Base-by-base conservation (phyloP, 306 rosid species). In the Vicia faba region DNA sequence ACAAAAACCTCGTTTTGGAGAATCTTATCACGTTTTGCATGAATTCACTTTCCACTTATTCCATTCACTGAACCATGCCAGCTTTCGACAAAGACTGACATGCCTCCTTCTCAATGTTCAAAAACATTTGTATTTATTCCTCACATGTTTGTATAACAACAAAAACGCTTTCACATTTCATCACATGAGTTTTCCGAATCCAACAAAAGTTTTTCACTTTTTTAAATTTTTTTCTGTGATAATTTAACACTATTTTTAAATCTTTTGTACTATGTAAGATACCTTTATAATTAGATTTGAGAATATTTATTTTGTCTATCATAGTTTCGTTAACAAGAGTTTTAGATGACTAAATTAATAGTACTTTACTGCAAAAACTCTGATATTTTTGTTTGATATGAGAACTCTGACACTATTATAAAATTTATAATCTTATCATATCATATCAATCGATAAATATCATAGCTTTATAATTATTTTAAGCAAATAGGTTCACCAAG, bases 11-110 rank as follows among this genome's bases (percentile, higher is more conserved):
- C 28, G 74, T 20, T 25, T 41, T 33, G 9, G 49, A 54, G 72
- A 80, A 60, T 61, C 72, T 60, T 29, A 45, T n/a, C 56, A 61
- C 69, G 68, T 25, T 59, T 10, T 63, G 60, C 59, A 23, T 61
- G 58, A 66, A 36, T 53, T 53, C 5, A 31, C 2, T 1, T 23
- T 48, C 3, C 10, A 58, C 25, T 43, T 62, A 68, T 80, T 76
- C 76, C 77, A 64, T 81, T 81, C 82, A 23, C 4, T 76, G 85
- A 73, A 81, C 66, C 70, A 45, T 38, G 53, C 53, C 35, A 18
- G 11, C 54, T 74, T 55, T n/a, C 31, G n/a, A 61, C 41, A 20
- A 13, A 57, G 43, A n/a, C n/a, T n/a, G n/a, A 60, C 25, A 39
- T 3, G n/a, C 12, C 49, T n/a, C 49, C 14, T 40, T 53, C 71